Base-by-base conservation (phyloP, 164 flowering plant species). In the Aristolochia fimbriata region DNA sequence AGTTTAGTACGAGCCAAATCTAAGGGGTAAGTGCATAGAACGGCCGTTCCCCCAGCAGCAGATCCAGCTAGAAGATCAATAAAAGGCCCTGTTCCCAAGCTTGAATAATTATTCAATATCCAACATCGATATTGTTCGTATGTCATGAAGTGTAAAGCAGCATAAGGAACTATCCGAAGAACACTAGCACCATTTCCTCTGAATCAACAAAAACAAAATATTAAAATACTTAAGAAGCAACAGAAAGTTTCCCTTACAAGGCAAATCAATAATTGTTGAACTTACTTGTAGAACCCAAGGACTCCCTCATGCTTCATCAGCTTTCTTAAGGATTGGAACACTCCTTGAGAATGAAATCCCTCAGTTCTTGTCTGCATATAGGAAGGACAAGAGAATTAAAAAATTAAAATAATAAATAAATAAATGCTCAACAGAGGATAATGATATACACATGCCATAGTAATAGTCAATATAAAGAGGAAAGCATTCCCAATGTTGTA, bases 151-250 rank as follows among this genome's bases (percentile, higher is more conserved):
- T 90, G 98, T 53, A 93, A 67, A 53, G 97, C 98, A 24, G 98
- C 97, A 76, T 93, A 93, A 10, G 96, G 98, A 68, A 89, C 81
- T 67, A 93, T 93, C 60, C 98, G 82, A 62, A 89, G 75, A 63
- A 87, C 90, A 66, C 97, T 89, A 41, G 97, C 97, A 54, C 98
- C 97, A 70, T 93, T 93, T 64, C 98, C 98, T 68, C 98, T 90
- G 70, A 23, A 21, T 14, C 14, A 23, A 0, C 55, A 10, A 17
- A 52, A 52, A 21, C 25, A 27, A 52, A 27, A 11, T 22, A 52
- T 6, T 22, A 21, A 11, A 49, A 6, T 14, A 6, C 20, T 10
- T 23, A 52, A 52, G 2, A 21, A 52, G 9, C 15, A 8, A 1
- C 19, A 22, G 19, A 48, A 37, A 4, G 43, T 2, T 19, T 25